Percentiles rank a stretch among this genome's conserved stretches.
Evolutionary conservation across 345 rosid species (phyloP).

Genomic region (Moringa oleifera): DNA sequence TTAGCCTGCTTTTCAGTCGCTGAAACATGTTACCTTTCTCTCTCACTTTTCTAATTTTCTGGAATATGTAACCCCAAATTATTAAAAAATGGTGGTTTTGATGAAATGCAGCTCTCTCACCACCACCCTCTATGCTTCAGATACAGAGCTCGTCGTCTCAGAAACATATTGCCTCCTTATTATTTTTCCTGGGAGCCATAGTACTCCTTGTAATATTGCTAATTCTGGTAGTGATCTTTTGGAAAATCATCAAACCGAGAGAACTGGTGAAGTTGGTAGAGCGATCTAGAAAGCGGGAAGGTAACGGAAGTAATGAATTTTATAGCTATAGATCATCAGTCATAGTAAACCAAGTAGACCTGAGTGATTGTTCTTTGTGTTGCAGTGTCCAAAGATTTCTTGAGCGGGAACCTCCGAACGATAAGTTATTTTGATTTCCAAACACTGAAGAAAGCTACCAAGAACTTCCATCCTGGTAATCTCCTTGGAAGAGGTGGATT

Average conservation of each 20-base stretch:
- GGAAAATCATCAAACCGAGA: slow-evolving; percentile 7
- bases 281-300: neutral
- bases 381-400: slow-evolving; percentile 35
- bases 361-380: neutral
- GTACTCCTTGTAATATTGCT: slow-evolving; percentile 5
- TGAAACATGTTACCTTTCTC: too few species aligned
- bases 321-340: neutral
- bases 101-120: neutral
- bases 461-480: slow-evolving; percentile 41
- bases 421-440: slow-evolving; percentile 43
- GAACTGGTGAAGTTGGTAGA: neutral
- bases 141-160: neutral
- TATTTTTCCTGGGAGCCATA: slow-evolving; percentile 13
- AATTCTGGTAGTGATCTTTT: neutral
- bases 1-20: too few species aligned
- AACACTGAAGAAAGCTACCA: slow-evolving; percentile 61
- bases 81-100: too few species aligned
- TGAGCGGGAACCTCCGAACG: slow-evolving; percentile 38
- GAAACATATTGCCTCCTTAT: slow-evolving; percentile 1
- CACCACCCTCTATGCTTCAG: neutral
- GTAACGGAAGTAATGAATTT: slow-evolving; percentile 5
- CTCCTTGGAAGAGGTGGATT: slow-evolving; percentile 68
- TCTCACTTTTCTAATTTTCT: too few species aligned
- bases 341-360: neutral
- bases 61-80: too few species aligned